Evolutionary conservation across 2,329 filamentous ascomycete species (phyloP).

Genomic region (Bipolaris victoriae): DNA sequence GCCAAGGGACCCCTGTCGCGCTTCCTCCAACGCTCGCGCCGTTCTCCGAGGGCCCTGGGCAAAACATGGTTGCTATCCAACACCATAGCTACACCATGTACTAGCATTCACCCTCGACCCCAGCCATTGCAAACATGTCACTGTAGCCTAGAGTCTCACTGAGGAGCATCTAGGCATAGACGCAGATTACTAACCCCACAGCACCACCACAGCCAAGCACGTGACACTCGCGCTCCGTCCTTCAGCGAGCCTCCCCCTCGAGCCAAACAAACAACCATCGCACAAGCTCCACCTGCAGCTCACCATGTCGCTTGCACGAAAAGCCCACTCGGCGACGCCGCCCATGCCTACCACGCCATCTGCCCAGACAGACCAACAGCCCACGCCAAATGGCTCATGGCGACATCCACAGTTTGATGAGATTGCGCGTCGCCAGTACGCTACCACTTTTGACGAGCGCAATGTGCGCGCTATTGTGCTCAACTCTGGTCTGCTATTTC

Average conservation of each 20-base stretch:
- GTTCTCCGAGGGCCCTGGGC: conserved; percentile 10
- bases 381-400: conserved; percentile 74
- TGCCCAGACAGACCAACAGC: conserved; percentile 31
- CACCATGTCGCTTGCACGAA: conserved; percentile 27
- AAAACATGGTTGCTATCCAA: conserved; percentile 22
- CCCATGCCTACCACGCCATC: conserved; percentile 33
- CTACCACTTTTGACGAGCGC: conserved; percentile 76
- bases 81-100: neutral
- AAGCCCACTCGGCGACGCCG: conserved; percentile 30
- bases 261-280: conserved; percentile 18
- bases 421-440: conserved; percentile 80
- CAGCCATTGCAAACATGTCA: conserved; percentile 4
- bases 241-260: conserved; percentile 2
- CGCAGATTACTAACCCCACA: conserved; percentile 35
- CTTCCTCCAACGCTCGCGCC: conserved; percentile 1
- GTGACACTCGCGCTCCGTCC: neutral
- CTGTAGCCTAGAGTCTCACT: conserved; percentile 4
- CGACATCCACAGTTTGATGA: conserved; percentile 87
- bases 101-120: conserved; percentile 3
- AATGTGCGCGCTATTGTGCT: conserved; percentile 74
- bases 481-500: conserved; percentile 65
- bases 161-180: neutral
- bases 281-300: conserved; percentile 7
- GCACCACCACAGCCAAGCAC: conserved; percentile 6
- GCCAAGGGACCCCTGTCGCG: conserved; percentile 10